Evolutionary conservation across 2,329 filamentous ascomycete genomes (phyloP), one percentile per base, ranked within the genome.

Genomic region (Clarireedia homoeocarpa): DNA sequence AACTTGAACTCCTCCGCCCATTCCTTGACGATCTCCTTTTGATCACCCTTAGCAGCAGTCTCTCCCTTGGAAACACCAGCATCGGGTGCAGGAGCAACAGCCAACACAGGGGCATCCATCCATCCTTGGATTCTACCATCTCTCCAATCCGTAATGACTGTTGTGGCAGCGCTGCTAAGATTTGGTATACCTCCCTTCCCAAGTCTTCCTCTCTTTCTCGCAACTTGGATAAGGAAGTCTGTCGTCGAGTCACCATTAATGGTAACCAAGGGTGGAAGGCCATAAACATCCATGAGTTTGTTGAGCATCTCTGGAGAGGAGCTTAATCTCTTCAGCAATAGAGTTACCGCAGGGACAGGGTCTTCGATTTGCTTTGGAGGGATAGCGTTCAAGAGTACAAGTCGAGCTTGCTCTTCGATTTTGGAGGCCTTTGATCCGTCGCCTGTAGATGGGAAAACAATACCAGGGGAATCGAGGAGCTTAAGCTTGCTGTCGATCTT

Each of bases 1-100:
- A 99, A 79, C 75, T 92, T 91, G 74, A 99, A 97, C 72, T 97
- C 92, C 66, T 89, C 84, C 6, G 91, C 89, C 91, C 92, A 95
- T 70, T 95, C 86, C 10, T 86, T 88, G 55, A 97, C 91, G 70
- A 97, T 89, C 73, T 90, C 75, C 76, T 95, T 91, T 71, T 95
- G 84, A 62, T 90, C 83, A 60, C 80, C 77, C 63, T 76, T 70
- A 53, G 75, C 71, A 51, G 75, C 73, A 53, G 54, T 36, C n/a
- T 77, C 72, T 58, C 77, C 72, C 51, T 72, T 71, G 7, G 67
- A 71, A 46, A 71, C 71, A 61, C 69, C 52, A 27, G 62, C 58
- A 34, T 68, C 66, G 47, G 70, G 68, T 60, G 71, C 69, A 2
- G 52, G 52, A 45, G 71, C 66, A 47, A 86, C 79, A 17, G 81